A percentile compares a stretch with the other conserved stretches of the same genome.
Evolutionary conservation across 1,284 basidiomycete genomes (phyloP).

Genomic region (Erythrobasidium hasegawianum): DNA sequence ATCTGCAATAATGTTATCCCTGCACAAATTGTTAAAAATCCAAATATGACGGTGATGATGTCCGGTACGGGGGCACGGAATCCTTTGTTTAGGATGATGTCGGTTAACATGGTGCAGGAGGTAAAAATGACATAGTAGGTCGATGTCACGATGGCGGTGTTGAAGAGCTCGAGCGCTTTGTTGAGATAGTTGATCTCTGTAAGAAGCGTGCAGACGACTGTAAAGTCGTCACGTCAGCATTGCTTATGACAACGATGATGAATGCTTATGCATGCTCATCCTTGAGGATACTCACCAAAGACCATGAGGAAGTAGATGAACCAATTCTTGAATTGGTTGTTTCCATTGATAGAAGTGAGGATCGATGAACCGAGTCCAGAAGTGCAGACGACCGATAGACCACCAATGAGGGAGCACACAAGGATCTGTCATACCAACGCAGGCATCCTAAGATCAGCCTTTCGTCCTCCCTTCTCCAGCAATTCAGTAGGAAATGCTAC

Average conservation of each 20-base stretch:
- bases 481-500: conserved; percentile 38
- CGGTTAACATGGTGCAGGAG: conserved; percentile 46
- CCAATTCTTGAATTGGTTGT: conserved; percentile 73
- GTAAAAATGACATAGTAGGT: conserved; percentile 67
- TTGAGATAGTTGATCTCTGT: conserved; percentile 95
- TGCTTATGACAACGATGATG: too few species aligned
- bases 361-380: conserved; percentile 90
- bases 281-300: conserved; percentile 21
- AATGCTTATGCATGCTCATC: too few species aligned
- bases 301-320: conserved; percentile 69
- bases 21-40: conserved; percentile 69
- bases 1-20: conserved; percentile 87
- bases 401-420: conserved; percentile 94
- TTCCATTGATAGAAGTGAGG: conserved; percentile 75
- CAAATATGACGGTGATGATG: conserved; percentile 83
- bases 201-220: conserved; percentile 52
- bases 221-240: too few species aligned
- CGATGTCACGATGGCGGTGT: conserved; percentile 82
- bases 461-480: too few species aligned
- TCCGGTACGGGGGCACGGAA: conserved; percentile 68
- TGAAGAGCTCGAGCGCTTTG: conserved; percentile 92
- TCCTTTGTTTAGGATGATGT: conserved; percentile 78
- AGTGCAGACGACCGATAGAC: conserved; percentile 91
- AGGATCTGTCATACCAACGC: conserved; percentile 55
- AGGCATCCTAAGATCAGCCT: background rate